These are phyloP conservation scores for Sclerotinia trifoliorum DNA, from an alignment of 2,329 filamentous ascomycete genomes.

Conservation along the genomic window DNA sequence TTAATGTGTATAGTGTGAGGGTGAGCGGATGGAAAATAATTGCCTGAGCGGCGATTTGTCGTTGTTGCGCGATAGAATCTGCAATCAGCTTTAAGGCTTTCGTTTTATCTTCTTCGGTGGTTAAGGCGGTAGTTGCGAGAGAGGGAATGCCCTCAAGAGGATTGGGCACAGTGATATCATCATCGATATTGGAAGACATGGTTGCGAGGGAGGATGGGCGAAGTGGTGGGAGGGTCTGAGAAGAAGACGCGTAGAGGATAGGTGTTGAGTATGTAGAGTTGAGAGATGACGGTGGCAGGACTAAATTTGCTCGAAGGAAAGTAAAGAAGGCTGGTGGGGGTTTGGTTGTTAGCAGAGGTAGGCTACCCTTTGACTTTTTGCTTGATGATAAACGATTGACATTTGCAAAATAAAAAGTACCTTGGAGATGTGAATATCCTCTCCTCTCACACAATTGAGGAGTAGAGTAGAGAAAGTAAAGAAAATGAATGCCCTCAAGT, in stretches of 20 bases:
- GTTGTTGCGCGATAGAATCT: slow-evolving; percentile 80
- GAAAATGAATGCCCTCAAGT: background rate
- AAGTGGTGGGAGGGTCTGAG: slow-evolving; percentile 42
- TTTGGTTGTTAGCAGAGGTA: slow-evolving; percentile 15
- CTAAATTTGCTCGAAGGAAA: slow-evolving; percentile 77
- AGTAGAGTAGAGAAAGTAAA: background rate
- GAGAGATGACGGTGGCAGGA: slow-evolving; percentile 53
- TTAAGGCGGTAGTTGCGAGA: slow-evolving; percentile 60
- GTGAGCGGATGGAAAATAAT: slow-evolving; percentile 51
- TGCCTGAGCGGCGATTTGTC: slow-evolving; percentile 49
- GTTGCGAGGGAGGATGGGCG: slow-evolving; percentile 42
- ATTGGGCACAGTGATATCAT: slow-evolving; percentile 39
- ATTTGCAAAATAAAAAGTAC: background rate
- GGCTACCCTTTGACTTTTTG: background rate
- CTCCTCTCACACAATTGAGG: slow-evolving; percentile 1
- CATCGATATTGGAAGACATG: slow-evolving; percentile 40
- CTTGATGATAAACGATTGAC: background rate
- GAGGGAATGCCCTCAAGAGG: slow-evolving; percentile 55
- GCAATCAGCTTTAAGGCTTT: slow-evolving; percentile 71
- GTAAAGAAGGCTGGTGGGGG: slow-evolving; percentile 71
- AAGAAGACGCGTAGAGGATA: slow-evolving; percentile 55
- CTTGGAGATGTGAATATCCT: slow-evolving; percentile 1
- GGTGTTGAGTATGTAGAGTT: slow-evolving; percentile 64
- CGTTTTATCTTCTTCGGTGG: slow-evolving; percentile 58
- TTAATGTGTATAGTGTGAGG: slow-evolving; percentile 48